A percentile compares a stretch with the other conserved stretches of the same genome.
Conservation (phyloP, 73 alveolate species). For the Tetrahymena thermophila region DNA sequence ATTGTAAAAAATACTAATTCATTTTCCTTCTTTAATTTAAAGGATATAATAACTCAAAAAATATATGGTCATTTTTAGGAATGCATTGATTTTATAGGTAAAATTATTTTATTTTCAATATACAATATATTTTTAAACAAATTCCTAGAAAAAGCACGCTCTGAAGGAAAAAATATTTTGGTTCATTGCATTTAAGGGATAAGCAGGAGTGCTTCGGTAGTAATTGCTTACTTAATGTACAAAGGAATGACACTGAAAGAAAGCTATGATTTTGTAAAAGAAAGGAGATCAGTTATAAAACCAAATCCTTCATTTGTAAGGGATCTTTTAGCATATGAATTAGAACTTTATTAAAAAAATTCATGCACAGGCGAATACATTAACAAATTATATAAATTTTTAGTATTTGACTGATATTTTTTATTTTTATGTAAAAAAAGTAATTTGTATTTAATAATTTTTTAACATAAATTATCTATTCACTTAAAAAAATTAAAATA, state of each 20-base stretch:
- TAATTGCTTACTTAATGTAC: constrained; percentile 49
- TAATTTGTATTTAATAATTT: neutral
- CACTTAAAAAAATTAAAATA: no score
- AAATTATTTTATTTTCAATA: neutral
- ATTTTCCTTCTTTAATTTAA: neutral
- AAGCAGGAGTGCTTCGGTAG: constrained; percentile 49
- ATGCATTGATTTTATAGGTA: neutral
- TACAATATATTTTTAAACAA: neutral
- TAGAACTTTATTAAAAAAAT: neutral
- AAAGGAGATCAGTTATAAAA: neutral
- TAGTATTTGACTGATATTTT: neutral
- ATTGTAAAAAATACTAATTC: neutral
- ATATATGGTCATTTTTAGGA: neutral
- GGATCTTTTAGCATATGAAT: neutral
- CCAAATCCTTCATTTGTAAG: neutral
- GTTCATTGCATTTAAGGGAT: constrained; percentile 53
- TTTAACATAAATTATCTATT: no score
- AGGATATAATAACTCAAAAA: neutral
- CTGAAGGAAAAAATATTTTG: constrained; percentile 5
- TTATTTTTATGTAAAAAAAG: neutral
- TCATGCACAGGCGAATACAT: neutral
- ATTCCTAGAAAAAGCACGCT: neutral
- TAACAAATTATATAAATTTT: neutral
- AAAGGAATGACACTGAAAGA: constrained; percentile 6
- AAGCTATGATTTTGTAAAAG: neutral